A percentile compares a stretch with the other conserved stretches of the same genome.
These are phyloP conservation scores for Gardenia jasminoides DNA, from an alignment of 257 asterid genomes.

Conservation along the genomic window DNA sequence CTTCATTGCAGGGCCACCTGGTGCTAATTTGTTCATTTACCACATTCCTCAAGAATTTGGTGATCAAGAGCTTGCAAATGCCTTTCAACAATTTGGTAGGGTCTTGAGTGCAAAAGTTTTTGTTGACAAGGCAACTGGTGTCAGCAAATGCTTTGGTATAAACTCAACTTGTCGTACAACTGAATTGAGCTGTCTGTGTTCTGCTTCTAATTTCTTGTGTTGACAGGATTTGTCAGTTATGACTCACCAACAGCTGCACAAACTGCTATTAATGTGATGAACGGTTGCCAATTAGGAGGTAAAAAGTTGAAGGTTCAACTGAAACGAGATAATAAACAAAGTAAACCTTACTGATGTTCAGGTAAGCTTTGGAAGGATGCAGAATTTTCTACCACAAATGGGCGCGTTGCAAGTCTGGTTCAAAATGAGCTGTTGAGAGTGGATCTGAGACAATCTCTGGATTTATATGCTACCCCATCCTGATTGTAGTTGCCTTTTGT, in stretches of 20 bases:
- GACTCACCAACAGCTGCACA: constrained; percentile 89
- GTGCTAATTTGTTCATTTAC: constrained; percentile 90
- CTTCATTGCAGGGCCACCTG: constrained; percentile 75
- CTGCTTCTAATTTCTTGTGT: constrained; percentile 13
- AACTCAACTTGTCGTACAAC: constrained; percentile 10
- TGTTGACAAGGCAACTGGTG: constrained; percentile 82
- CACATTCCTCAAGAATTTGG: constrained; percentile 96
- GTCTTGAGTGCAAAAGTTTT: constrained; percentile 91
- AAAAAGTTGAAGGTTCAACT: constrained; percentile 96
- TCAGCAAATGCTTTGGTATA: constrained; percentile 95
- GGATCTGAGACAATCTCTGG: constrained; percentile 32
- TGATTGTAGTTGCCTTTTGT: constrained; percentile 27
- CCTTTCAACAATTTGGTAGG: constrained; percentile 80
- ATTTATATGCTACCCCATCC: constrained; percentile 35
- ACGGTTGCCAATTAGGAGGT: constrained; percentile 84
- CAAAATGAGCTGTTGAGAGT: constrained; percentile 30
- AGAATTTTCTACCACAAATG: constrained; percentile 30
- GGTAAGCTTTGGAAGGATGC: constrained; percentile 38
- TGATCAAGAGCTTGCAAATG: constrained; percentile 80
- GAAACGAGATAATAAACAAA: constrained; percentile 72
- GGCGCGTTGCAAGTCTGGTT: constrained; percentile 30
- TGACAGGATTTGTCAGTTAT: constrained; percentile 89
- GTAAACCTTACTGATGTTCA: constrained; percentile 44
- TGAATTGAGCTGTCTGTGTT: constrained; percentile 5
- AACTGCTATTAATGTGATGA: constrained; percentile 74